These are phyloP conservation scores for Xylariaceae sp. DNA, from an alignment of 2,329 filamentous ascomycete species.

Conservation along the genomic window DNA sequence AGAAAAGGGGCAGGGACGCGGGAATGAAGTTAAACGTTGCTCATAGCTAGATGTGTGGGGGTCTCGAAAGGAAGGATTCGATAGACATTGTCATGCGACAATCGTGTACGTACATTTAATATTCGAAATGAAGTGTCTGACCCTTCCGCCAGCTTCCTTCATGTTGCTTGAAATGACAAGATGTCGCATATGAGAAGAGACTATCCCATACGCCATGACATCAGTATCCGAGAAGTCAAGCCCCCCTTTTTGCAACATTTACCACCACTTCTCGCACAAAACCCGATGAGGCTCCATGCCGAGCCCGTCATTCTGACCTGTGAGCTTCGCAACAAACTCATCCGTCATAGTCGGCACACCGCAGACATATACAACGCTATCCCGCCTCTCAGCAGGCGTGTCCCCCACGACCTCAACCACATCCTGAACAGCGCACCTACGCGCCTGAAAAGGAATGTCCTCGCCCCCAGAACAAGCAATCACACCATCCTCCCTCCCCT, in stretches of 20 bases:
- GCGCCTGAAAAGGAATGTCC: constrained; percentile 29
- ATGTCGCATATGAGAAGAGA: not conserved
- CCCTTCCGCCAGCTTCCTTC: not conserved
- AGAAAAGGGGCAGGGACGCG: constrained; percentile 1
- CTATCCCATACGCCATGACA: not conserved
- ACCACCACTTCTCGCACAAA: constrained; percentile 63
- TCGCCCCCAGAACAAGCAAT: not conserved
- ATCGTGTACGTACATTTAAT: not conserved
- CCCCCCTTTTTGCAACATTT: not conserved
- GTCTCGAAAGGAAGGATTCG: not conserved
- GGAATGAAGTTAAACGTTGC: not conserved
- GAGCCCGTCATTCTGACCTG: constrained; percentile 25
- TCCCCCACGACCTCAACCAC: constrained; percentile 42
- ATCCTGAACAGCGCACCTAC: constrained; percentile 38
- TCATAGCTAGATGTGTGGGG: not conserved
- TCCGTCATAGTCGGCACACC: constrained; percentile 67
- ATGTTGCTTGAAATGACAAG: not conserved
- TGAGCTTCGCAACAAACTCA: constrained; percentile 49
- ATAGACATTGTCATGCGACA: not conserved
- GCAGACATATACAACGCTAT: constrained; percentile 60
- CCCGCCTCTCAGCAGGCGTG: constrained; percentile 32
- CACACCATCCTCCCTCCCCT: not conserved
- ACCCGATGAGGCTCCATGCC: constrained; percentile 45
- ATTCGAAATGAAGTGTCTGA: not conserved
- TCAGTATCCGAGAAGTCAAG: not conserved